Conservation (phyloP, 2,329 filamentous ascomycete genomes). For the Hypoxylon sp. region DNA sequence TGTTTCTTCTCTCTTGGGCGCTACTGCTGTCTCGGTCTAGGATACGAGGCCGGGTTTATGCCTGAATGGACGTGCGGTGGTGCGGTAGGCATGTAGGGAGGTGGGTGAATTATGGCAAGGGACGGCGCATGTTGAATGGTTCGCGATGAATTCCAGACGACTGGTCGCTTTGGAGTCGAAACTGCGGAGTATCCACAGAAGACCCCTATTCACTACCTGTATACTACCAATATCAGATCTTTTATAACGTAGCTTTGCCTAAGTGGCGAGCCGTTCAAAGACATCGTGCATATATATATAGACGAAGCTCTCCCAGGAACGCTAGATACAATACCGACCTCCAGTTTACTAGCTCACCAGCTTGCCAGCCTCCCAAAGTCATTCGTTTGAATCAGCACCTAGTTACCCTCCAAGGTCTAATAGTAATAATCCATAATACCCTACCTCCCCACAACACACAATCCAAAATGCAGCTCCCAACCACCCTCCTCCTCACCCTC, state of each 20-base stretch:
- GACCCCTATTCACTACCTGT: not conserved
- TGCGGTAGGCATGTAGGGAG: constrained; percentile 28
- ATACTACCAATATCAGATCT: constrained; percentile 13
- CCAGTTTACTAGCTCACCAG: too few relatives aligned
- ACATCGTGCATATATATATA: constrained; percentile 25
- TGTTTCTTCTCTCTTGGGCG: not conserved
- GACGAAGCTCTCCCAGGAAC: not conserved
- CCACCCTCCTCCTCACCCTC: constrained; percentile 42
- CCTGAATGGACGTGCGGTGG: constrained; percentile 18
- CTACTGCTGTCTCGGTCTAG: constrained; percentile 3
- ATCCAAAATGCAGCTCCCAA: constrained; percentile 33
- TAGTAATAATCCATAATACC: constrained; percentile 10
- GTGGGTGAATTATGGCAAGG: constrained; percentile 4
- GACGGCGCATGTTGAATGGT: constrained; percentile 22
- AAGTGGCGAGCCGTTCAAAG: constrained; percentile 16
- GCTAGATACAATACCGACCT: not conserved
- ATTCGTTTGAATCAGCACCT: constrained; percentile 21
- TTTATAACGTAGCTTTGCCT: constrained; percentile 12
- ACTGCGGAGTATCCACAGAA: constrained; percentile 5
- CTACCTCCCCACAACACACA: not conserved
- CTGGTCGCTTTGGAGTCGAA: constrained; percentile 17
- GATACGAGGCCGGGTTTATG: constrained; percentile 36
- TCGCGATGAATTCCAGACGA: constrained; percentile 26
- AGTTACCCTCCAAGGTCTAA: not conserved
- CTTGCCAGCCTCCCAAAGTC: constrained; percentile 7